Evolutionary conservation across 2,329 filamentous ascomycete genomes (phyloP).

Genomic region (Verticillium nonalfalfae): DNA sequence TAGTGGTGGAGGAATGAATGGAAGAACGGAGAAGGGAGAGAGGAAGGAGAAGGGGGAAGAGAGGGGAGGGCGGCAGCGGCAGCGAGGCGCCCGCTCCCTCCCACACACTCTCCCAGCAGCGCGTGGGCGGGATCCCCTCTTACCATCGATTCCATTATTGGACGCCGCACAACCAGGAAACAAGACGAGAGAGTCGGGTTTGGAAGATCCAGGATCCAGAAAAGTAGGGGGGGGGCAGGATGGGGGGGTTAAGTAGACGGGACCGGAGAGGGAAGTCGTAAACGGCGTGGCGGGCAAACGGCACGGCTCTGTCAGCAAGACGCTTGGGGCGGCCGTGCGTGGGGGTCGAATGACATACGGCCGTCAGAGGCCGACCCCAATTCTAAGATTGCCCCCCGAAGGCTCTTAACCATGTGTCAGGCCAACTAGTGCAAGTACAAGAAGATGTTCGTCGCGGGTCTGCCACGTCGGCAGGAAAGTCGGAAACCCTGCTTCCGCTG

Average conservation of each 20-base stretch:
- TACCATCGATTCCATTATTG: not conserved
- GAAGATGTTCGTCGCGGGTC: too few relatives aligned
- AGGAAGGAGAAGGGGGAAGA: not conserved
- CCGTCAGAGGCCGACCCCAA: too few relatives aligned
- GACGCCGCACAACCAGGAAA: not conserved
- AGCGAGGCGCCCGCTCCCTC: not conserved
- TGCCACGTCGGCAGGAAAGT: too few relatives aligned
- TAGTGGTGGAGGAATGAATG: not conserved
- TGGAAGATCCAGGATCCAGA: not conserved
- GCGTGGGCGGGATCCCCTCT: not conserved
- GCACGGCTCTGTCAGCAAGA: not conserved
- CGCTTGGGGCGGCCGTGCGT: too few relatives aligned
- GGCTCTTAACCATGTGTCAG: too few relatives aligned
- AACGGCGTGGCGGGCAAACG: not conserved
- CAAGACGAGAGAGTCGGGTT: not conserved
- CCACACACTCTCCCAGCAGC: not conserved
- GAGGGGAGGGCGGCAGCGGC: too few relatives aligned
- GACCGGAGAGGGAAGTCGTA: not conserved
- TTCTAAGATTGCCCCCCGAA: too few relatives aligned
- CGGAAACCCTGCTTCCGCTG: too few relatives aligned
- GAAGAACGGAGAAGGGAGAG: not conserved
- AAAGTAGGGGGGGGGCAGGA: not conserved
- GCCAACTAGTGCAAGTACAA: too few relatives aligned
- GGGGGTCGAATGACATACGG: too few relatives aligned
- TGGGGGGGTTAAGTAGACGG: slow-evolving; percentile 1